Percentiles rank a stretch among this genome's conserved stretches.
phyloP scores from a whole-genome alignment of 352 stramenopile species.

The Phytophthora pini region DNA sequence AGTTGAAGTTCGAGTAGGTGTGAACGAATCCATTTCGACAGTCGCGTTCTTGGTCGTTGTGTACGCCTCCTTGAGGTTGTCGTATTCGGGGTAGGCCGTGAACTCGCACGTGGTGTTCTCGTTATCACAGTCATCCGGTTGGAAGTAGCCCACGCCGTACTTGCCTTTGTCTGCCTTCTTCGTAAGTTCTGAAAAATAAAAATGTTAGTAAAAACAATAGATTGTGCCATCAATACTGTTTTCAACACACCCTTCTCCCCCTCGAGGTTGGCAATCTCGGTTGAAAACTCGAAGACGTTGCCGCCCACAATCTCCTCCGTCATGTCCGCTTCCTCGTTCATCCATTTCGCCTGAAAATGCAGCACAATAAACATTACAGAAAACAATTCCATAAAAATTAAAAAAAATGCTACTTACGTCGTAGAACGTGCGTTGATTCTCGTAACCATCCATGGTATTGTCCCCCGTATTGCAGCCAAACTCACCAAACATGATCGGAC shows the following conservation, averaged over 20 bases:
- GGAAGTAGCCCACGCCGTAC: conserved; percentile 74
- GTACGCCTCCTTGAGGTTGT: conserved; percentile 58
- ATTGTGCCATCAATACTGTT: no score
- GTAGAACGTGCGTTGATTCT: conserved; percentile 69
- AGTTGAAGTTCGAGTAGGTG: conserved; percentile 32
- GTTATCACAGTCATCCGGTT: conserved; percentile 66
- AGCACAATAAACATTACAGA: neutral
- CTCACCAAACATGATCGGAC: conserved; percentile 76
- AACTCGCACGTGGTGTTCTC: conserved; percentile 55
- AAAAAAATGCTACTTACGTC: conserved; percentile 45
- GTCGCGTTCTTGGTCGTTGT: conserved; percentile 56
- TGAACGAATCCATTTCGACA: conserved; percentile 46
- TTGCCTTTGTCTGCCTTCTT: conserved; percentile 60
- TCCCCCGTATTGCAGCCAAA: conserved; percentile 69
- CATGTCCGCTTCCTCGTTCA: conserved; percentile 84
- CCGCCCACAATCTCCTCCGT: conserved; percentile 73
- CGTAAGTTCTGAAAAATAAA: conserved; percentile 31
- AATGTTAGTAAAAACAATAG: neutral
- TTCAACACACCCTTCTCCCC: conserved; percentile 42
- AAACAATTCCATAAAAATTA: neutral
- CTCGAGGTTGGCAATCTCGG: conserved; percentile 70
- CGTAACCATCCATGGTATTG: conserved; percentile 70
- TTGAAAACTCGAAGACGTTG: conserved; percentile 85
- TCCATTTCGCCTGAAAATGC: conserved; percentile 75
- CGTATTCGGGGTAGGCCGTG: conserved; percentile 61